Percentiles rank a stretch among this genome's conserved stretches.
phyloP scores from a whole-genome alignment of 805 yeast species.

The Yarrowia osloensis region DNA sequence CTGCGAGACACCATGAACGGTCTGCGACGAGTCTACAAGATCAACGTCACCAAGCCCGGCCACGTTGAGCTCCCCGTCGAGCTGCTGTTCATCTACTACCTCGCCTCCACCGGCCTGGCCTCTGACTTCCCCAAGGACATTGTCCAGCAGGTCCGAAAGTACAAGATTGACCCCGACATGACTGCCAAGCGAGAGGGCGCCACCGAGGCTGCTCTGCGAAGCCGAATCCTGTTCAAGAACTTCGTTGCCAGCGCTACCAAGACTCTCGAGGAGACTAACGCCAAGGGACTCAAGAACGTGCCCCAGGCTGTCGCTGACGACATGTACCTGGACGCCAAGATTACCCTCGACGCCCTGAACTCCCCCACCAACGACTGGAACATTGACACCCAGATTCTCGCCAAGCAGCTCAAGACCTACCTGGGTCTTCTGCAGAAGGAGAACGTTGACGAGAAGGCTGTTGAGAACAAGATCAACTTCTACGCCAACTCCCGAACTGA shows the following conservation, averaged over 20 bases:
- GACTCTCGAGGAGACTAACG: neutral
- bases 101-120: slow-evolving; percentile 2
- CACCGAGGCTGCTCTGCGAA: slow-evolving; percentile 5
- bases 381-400: slow-evolving; percentile 24
- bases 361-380: slow-evolving; percentile 21
- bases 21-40: slow-evolving; percentile 4
- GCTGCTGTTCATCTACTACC: slow-evolving; percentile 10
- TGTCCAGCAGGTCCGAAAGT: neutral
- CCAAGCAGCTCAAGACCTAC: slow-evolving; percentile 21
- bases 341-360: slow-evolving; percentile 1
- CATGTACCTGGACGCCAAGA: slow-evolving; percentile 28
- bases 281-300: neutral
- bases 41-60: slow-evolving; percentile 8
- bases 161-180: slow-evolving; percentile 27
- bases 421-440: neutral
- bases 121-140: neutral
- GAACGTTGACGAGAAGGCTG: slow-evolving; percentile 8
- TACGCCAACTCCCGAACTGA: neutral
- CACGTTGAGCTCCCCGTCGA: slow-evolving; percentile 28
- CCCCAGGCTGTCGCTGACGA: slow-evolving; percentile 6
- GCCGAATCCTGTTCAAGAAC: slow-evolving; percentile 24
- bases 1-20: neutral
- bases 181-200: slow-evolving; percentile 4
- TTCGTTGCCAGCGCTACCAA: slow-evolving; percentile 9
- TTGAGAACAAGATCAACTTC: neutral